Evolutionary conservation across 192 early-diverging fungal genomes (phyloP).

Genomic region (Umbelopsis ramanniana): DNA sequence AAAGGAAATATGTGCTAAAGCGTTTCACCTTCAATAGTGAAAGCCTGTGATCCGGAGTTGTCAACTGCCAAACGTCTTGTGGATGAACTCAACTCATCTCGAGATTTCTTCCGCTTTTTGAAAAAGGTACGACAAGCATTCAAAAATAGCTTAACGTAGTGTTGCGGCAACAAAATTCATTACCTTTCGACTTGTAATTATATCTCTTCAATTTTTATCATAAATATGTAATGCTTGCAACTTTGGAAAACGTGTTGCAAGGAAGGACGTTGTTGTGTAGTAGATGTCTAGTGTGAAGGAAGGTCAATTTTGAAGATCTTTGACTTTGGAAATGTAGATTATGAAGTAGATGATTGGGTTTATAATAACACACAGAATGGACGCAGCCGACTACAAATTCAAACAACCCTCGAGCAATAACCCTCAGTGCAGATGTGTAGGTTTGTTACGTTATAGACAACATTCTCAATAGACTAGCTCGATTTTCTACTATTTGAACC

Average conservation of each 20-base stretch:
- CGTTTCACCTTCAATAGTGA: not conserved
- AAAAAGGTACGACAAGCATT: constrained; percentile 9
- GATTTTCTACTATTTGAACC: no score
- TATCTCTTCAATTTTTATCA: not conserved
- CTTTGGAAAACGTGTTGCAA: not conserved
- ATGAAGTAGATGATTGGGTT: no score
- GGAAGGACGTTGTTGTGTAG: not conserved
- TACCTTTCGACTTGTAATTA: constrained; percentile 2
- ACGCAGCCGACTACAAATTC: no score
- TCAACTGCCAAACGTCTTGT: not conserved
- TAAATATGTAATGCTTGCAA: not conserved
- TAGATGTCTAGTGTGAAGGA: not conserved
- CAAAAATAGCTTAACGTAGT: constrained; percentile 1
- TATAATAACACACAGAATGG: no score
- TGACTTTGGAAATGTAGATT: no score
- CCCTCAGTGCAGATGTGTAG: no score
- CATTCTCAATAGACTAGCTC: no score
- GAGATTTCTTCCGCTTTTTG: constrained; percentile 12
- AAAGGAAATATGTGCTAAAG: not conserved
- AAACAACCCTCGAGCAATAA: no score
- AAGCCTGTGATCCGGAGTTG: constrained; percentile 6
- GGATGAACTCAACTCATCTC: constrained; percentile 5
- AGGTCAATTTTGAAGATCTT: no score
- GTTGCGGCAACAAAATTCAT: not conserved
- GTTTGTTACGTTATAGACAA: no score